These are phyloP conservation scores for Marasmius tenuissimus DNA, from an alignment of 1,284 basidiomycete genomes.

Conservation along the genomic window DNA sequence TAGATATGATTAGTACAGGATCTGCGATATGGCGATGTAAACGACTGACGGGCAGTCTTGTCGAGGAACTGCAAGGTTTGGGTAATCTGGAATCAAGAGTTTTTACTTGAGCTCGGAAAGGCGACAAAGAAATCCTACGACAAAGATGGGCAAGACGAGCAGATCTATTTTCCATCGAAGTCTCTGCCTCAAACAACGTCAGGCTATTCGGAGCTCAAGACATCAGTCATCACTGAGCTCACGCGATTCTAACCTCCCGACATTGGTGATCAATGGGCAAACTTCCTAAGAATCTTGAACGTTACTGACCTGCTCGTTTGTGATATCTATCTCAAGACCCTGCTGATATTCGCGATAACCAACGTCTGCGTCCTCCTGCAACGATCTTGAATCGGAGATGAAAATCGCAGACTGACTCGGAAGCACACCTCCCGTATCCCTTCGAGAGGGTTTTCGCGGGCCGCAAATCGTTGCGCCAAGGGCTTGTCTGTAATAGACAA, in stretches of 20 bases:
- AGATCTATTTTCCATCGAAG: conserved; percentile 18
- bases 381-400: no score
- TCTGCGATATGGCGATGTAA: not conserved
- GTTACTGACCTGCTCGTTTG: not conserved
- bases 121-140: not conserved
- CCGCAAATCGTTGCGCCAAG: no score
- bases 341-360: conserved; percentile 16
- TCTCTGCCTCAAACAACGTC: conserved; percentile 3
- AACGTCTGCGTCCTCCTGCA: conserved; percentile 16
- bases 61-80: conserved; percentile 20
- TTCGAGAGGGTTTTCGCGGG: no score
- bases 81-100: not conserved
- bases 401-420: no score
- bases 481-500: no score
- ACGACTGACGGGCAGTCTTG: conserved; percentile 7
- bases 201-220: not conserved
- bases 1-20: not conserved
- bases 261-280: not conserved
- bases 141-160: conserved; percentile 15
- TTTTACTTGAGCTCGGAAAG: not conserved
- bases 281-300: not conserved
- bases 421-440: no score
- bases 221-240: not conserved
- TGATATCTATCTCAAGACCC: conserved; percentile 10
- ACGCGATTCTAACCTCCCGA: not conserved